Percentiles rank a stretch among this genome's conserved stretches.
Conservation (phyloP, 352 stramenopile genomes). For the Globisporangium parvum region DNA sequence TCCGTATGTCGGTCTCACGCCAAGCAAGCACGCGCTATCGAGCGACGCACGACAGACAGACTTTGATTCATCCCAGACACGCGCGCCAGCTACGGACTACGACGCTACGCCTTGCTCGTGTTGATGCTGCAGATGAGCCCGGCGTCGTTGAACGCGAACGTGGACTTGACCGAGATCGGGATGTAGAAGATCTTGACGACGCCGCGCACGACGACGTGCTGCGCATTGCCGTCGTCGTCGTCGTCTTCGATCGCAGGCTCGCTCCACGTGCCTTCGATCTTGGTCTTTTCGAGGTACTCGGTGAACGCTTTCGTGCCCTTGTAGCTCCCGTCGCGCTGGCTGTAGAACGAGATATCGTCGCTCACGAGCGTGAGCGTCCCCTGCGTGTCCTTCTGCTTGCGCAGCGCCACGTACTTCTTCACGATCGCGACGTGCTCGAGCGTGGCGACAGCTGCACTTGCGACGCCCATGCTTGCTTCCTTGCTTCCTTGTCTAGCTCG, state of each 20-base stretch:
- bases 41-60: no score
- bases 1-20: no score
- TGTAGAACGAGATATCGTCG: slow-evolving; percentile 48
- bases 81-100: background rate
- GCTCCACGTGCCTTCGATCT: slow-evolving; percentile 40
- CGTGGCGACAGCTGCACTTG: slow-evolving; percentile 11
- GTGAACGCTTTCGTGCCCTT: slow-evolving; percentile 36
- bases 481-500: no score
- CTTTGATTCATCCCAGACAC: no score
- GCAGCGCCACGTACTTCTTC: slow-evolving; percentile 33
- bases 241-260: slow-evolving; percentile 31
- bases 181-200: slow-evolving; percentile 53
- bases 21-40: no score
- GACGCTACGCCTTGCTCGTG: slow-evolving; percentile 29
- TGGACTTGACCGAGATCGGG: slow-evolving; percentile 45
- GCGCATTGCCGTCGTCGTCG: slow-evolving; percentile 14
- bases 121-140: slow-evolving; percentile 42
- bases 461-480: slow-evolving; percentile 22
- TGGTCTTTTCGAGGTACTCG: slow-evolving; percentile 45
- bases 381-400: slow-evolving; percentile 29
- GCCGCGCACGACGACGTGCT: slow-evolving; percentile 37
- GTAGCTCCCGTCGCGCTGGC: slow-evolving; percentile 39
- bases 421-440: slow-evolving; percentile 38
- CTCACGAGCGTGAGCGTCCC: slow-evolving; percentile 45
- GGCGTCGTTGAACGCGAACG: slow-evolving; percentile 33